Conservation (phyloP, 2,329 filamentous ascomycete genomes). For the Cladophialophora psammophila region DNA sequence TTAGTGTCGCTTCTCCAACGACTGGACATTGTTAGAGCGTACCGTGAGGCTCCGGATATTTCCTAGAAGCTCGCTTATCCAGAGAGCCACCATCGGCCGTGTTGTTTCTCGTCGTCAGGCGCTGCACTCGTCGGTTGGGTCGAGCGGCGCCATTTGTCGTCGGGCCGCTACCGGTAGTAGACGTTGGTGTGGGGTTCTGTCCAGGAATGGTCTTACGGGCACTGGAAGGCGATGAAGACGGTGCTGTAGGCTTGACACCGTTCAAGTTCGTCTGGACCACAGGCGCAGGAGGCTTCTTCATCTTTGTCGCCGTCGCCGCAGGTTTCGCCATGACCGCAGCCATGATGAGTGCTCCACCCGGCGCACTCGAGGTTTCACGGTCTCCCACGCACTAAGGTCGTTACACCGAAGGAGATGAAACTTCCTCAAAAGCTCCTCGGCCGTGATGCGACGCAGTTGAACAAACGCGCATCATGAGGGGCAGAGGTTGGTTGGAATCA, state of each 20-base stretch:
- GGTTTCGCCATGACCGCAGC: slow-evolving; percentile 39
- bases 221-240: slow-evolving; percentile 64
- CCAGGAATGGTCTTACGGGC: slow-evolving; percentile 64
- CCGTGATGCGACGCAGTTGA: slow-evolving; percentile 35
- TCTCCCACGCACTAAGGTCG: slow-evolving; percentile 13
- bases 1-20: slow-evolving; percentile 16
- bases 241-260: slow-evolving; percentile 63
- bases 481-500: slow-evolving; percentile 21
- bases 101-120: slow-evolving; percentile 46
- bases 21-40: slow-evolving; percentile 32
- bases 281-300: slow-evolving; percentile 48
- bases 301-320: slow-evolving; percentile 37
- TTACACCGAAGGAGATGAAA: slow-evolving; percentile 27
- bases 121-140: slow-evolving; percentile 57
- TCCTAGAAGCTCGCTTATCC: slow-evolving; percentile 49
- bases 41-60: slow-evolving; percentile 56
- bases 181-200: slow-evolving; percentile 33
- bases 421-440: slow-evolving; percentile 29
- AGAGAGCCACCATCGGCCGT: slow-evolving; percentile 39
- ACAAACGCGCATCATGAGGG: slow-evolving; percentile 38
- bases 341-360: slow-evolving; percentile 26
- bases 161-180: slow-evolving; percentile 49
- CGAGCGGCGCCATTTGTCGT: slow-evolving; percentile 46
- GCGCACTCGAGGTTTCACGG: background rate
- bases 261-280: slow-evolving; percentile 69